Evolutionary conservation across 2,329 filamentous ascomycete species (phyloP).

Genomic region (Colletotrichum agaves): DNA sequence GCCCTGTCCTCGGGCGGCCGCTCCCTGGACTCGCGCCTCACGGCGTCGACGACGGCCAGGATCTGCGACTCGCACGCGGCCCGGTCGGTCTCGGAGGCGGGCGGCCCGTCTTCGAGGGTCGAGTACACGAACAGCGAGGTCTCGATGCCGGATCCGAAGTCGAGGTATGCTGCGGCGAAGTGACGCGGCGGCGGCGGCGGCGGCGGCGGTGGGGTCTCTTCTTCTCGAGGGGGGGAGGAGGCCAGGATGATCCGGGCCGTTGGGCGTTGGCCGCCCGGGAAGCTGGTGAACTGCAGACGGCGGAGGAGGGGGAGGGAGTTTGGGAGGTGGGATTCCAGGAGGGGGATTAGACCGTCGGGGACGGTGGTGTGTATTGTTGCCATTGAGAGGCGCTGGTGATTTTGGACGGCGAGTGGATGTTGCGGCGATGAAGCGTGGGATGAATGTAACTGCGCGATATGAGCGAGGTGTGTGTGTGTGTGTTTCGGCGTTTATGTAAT

Average conservation of each 20-base stretch:
- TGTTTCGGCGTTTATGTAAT: constrained; percentile 17
- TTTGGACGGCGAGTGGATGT: too few relatives aligned
- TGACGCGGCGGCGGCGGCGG: background rate
- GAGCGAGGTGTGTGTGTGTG: background rate
- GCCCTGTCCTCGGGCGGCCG: constrained; percentile 39
- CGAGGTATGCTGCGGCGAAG: constrained; percentile 70
- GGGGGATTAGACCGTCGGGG: constrained; percentile 53
- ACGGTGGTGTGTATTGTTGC: constrained; percentile 43
- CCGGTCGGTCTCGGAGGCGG: constrained; percentile 32
- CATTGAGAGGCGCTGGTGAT: background rate
- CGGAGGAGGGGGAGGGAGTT: constrained; percentile 69
- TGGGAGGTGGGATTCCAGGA: constrained; percentile 64
- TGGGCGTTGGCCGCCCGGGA: constrained; percentile 53
- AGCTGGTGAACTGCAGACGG: constrained; percentile 68
- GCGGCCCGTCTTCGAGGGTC: constrained; percentile 54
- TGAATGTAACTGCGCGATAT: background rate
- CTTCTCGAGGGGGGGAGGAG: constrained; percentile 30
- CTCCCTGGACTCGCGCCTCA: constrained; percentile 43
- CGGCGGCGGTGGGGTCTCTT: constrained; percentile 8
- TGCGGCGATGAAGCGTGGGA: too few relatives aligned
- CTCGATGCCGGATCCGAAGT: constrained; percentile 69
- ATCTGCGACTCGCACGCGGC: constrained; percentile 48
- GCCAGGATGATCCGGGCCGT: constrained; percentile 56
- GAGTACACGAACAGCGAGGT: constrained; percentile 74
- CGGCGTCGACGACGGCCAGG: constrained; percentile 44